Evolutionary conservation across 2,329 filamentous ascomycete species (phyloP), one percentile per base, ranked within the genome.

Genomic region (Cryphonectria radicalis): DNA sequence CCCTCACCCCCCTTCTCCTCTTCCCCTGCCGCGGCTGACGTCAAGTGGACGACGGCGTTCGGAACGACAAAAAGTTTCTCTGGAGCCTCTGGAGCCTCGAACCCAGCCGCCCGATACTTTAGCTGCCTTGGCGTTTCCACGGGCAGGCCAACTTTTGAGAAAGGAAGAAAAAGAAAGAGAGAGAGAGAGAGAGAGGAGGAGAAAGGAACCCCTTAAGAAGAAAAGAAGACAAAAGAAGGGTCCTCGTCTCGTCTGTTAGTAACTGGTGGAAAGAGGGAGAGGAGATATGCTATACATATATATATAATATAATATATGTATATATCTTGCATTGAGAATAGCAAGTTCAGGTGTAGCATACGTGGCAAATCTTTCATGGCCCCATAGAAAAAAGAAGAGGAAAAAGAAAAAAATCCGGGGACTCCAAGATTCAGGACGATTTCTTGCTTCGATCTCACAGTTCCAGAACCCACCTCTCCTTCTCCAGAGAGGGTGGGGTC

Each of bases 401-500:
- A 14, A 17, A 4, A 50, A 50, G 1, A 10, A 7, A 6, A 50
- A 57, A 66, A 35, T 57, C 64, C 10, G 64, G 64, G 64, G 64
- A 66, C 46, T 46, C 46, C 64, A 66, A 66, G 46, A 66, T 66
- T 35, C 64, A 43, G 7, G 43, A 66, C n/a, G 32, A 37, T 37
- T 6, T 37, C 14, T 37, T 40, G 59, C 35, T 57, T n/a, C 22
- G 43, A 17, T 32, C 40, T 43, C 46, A n/a, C 28, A 35, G 70
- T 70, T 67, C 64, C 57, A 66, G 65, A 67, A 67, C 62, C 67
- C 28, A n/a, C n/a, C 42, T 64, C 67, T 70, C 22, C 6, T 50
- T 72, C 70, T 65, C 70, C 70, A 60, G 68, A 70, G 67, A 70
- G 67, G 43, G 63, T 37, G 40, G 62, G 62, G n/a, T 14, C n/a